Percentiles rank a stretch among this genome's conserved stretches.
These are phyloP conservation scores for Pyricularia sp. DNA, from an alignment of 2,329 filamentous ascomycete species.

Conservation along the genomic window DNA sequence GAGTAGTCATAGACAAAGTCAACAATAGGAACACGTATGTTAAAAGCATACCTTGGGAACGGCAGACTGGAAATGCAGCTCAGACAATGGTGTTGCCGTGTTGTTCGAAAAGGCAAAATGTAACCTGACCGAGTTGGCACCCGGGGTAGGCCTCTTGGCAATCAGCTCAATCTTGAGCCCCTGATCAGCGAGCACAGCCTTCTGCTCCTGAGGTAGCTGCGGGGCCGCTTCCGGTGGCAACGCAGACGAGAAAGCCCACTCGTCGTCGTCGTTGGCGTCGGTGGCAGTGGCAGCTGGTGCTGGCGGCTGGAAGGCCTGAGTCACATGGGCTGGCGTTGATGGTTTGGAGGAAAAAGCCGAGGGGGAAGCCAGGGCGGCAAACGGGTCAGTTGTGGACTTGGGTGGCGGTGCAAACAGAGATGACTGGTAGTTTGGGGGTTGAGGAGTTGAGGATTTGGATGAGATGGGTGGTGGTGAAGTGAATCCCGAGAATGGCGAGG, in stretches of 20 bases:
- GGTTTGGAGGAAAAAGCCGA: conserved; percentile 26
- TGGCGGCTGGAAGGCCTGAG: conserved; percentile 15
- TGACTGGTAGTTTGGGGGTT: conserved; percentile 34
- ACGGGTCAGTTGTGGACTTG: conserved; percentile 37
- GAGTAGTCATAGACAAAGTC: background rate
- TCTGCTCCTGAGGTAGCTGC: conserved; percentile 45
- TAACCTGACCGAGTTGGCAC: conserved; percentile 54
- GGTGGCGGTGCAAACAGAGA: conserved; percentile 35
- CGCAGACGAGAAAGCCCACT: conserved; percentile 89
- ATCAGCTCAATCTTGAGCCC: conserved; percentile 65
- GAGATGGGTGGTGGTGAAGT: conserved; percentile 33
- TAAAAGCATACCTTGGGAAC: conserved; percentile 68
- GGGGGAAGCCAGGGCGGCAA: conserved; percentile 37
- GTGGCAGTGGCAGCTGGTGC: conserved; percentile 16
- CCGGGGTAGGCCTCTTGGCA: conserved; percentile 48
- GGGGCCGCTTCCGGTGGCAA: conserved; percentile 51
- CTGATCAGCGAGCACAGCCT: conserved; percentile 59
- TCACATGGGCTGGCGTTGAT: conserved; percentile 20
- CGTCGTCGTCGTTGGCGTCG: conserved; percentile 60
- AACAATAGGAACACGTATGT: background rate
- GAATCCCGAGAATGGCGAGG: conserved; percentile 47
- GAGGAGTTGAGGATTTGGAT: conserved; percentile 45
- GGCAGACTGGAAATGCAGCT: conserved; percentile 84
- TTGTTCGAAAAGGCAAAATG: conserved; percentile 79
- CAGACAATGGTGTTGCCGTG: conserved; percentile 58